Evolutionary conservation across 371 early-diverging fungal species (phyloP).

Genomic region (Mucor circinelloides): DNA sequence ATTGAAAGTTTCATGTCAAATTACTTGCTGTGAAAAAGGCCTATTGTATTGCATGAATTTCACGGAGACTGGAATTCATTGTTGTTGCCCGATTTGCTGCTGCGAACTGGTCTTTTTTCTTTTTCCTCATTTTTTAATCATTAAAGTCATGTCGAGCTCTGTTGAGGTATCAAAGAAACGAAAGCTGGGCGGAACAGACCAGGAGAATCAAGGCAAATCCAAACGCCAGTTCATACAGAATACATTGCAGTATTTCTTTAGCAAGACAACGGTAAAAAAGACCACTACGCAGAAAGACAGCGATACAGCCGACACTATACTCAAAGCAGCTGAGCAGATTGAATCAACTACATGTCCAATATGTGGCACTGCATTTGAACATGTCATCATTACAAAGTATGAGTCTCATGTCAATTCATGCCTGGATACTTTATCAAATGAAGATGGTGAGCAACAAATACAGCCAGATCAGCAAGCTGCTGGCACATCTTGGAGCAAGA

Average conservation of each 20-base stretch:
- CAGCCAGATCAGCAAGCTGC: not conserved
- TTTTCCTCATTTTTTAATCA: not conserved
- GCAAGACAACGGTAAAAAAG: not conserved
- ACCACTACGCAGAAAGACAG: not conserved
- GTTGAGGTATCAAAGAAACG: not conserved
- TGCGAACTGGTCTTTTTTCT: not conserved
- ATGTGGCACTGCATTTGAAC: not conserved
- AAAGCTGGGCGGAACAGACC: not conserved
- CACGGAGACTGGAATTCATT: not conserved
- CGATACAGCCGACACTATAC: not conserved
- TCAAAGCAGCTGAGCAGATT: not conserved
- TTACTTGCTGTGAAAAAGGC: too few species aligned
- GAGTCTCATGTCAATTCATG: slow-evolving; percentile 5
- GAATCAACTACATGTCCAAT: not conserved
- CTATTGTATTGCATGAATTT: not conserved
- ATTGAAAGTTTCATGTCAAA: too few species aligned
- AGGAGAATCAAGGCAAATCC: not conserved
- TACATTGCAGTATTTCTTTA: not conserved
- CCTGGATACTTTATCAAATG: not conserved
- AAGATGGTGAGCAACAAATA: not conserved
- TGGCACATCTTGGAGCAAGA: not conserved
- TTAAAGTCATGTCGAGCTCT: not conserved
- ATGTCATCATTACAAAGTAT: not conserved
- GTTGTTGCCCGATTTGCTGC: not conserved
- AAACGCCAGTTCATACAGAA: not conserved